phyloP scores from a whole-genome alignment of 2,329 filamentous ascomycete species.

The Teratosphaeria zuluensis region DNA sequence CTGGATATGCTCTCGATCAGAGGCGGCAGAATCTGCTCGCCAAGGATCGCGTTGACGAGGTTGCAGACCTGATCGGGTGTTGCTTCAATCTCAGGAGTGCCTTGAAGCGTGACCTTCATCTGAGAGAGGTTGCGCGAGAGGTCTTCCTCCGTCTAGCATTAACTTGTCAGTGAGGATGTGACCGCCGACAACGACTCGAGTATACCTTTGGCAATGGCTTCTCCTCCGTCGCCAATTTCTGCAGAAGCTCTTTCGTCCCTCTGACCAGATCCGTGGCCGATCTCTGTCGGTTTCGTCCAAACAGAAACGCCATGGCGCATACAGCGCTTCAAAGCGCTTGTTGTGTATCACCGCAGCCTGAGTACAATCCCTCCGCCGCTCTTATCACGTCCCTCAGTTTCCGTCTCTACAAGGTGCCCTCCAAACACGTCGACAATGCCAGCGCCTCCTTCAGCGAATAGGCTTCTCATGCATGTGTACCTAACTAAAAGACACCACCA shows the following conservation, averaged over 20 bases:
- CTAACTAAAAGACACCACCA: background rate
- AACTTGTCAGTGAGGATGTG: conserved; percentile 13
- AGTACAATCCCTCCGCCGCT: background rate
- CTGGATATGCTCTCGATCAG: conserved; percentile 74
- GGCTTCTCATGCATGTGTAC: background rate
- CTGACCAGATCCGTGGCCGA: conserved; percentile 52
- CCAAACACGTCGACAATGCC: background rate
- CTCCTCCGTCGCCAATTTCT: conserved; percentile 47
- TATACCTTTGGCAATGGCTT: conserved; percentile 30
- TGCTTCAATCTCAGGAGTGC: conserved; percentile 81
- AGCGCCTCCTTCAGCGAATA: background rate
- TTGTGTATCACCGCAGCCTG: background rate
- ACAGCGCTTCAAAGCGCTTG: conserved; percentile 2
- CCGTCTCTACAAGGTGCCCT: background rate
- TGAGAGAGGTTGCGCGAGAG: conserved; percentile 74
- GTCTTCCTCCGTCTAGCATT: conserved; percentile 65
- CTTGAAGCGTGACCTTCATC: conserved; percentile 90
- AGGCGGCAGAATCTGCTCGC: conserved; percentile 78
- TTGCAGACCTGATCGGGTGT: conserved; percentile 81
- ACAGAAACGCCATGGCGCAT: conserved; percentile 58
- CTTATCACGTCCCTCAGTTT: background rate
- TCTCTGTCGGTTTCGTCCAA: conserved; percentile 53
- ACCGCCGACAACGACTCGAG: background rate
- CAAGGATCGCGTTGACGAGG: conserved; percentile 72
- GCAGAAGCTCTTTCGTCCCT: conserved; percentile 54